A percentile compares a stretch with the other conserved stretches of the same genome.
Evolutionary conservation across 1,139 yeast genomes (phyloP).

Genomic region (Kodamaea arcana): DNA sequence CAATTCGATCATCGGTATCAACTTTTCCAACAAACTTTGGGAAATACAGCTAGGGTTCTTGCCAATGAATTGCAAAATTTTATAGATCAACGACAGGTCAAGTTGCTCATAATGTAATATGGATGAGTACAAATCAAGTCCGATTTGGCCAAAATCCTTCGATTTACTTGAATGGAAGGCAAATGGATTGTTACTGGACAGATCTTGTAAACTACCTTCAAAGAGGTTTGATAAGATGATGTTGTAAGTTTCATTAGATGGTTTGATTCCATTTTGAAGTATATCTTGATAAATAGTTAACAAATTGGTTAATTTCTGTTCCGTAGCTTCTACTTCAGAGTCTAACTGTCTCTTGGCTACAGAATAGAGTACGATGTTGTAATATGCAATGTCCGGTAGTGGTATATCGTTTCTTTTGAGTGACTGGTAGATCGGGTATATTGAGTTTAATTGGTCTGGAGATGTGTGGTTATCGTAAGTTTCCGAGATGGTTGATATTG

Average conservation of each 20-base stretch:
- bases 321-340: conserved; percentile 26
- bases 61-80: conserved; percentile 22
- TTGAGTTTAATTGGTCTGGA: conserved; percentile 16
- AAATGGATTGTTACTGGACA: conserved; percentile 8
- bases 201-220: conserved; percentile 42
- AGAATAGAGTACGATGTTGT: conserved; percentile 37
- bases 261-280: conserved; percentile 41
- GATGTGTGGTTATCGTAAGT: conserved; percentile 2
- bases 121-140: conserved; percentile 53
- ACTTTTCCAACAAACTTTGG: conserved; percentile 17
- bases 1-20: conserved; percentile 11
- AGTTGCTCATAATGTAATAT: conserved; percentile 31
- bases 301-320: conserved; percentile 49
- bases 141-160: conserved; percentile 63
- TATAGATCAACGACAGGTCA: conserved; percentile 24
- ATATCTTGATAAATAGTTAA: conserved; percentile 67
- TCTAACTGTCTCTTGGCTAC: conserved; percentile 29
- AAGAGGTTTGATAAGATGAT: conserved; percentile 49
- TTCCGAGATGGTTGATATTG: conserved; percentile 8
- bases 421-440: conserved; percentile 43
- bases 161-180: conserved; percentile 8
- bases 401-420: conserved; percentile 33
- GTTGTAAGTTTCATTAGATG: conserved; percentile 50
- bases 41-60: conserved; percentile 27
- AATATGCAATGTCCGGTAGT: conserved; percentile 30